Base-by-base conservation (phyloP, 1,284 basidiomycete genomes). In the Apiotrichum domesticum region DNA sequence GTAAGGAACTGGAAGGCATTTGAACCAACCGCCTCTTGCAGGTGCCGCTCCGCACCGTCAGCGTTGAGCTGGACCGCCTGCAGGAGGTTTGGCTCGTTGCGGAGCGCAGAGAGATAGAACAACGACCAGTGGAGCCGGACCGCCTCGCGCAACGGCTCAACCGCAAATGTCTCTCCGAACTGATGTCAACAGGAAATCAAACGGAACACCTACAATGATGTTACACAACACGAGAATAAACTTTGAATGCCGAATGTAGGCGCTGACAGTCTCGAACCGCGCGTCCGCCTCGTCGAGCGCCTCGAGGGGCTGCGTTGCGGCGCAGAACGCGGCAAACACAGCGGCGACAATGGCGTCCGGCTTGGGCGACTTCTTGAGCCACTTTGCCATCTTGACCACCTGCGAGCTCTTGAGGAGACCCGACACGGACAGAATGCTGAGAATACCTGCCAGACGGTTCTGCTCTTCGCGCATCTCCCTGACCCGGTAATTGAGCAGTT, bases 71-170 rank as follows among this genome's bases (percentile, higher is more conserved):
- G 83, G 79, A 69, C 86, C 1, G 51, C 47, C 84, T 67, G 71
- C 54, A 57, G 63, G 47, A 93, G 75, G 6, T 80, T 78, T 0
- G 84, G 77, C 63, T 90, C 84, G 21, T 83, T 81, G 66, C 86
- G 84, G 32, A 89, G 80, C 4, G 84, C 82, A 55, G 89, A 85
- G 1, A 87, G 85, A 64, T 90, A 80, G 74, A 88, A 91, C 54
- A 94, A 79, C 0, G 89, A 87, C 90, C 91, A 96, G 66, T 91
- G 88, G 35, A 98, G 81, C 9, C 87, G 77, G 3, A 94, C 72
- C 0, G 84, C 81, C 1, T 90, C 87, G 67, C 87, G 88, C n/a
- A 97, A 76, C 4, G 85, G 85, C 1, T 82, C 79, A 8, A 87
- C 84, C 46, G 82, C 83, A 90, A 93, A 97, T 15, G 64, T 63